These are phyloP conservation scores for Starmerella scarabaei DNA, from an alignment of 805 yeast species.

Conservation along the genomic window DNA sequence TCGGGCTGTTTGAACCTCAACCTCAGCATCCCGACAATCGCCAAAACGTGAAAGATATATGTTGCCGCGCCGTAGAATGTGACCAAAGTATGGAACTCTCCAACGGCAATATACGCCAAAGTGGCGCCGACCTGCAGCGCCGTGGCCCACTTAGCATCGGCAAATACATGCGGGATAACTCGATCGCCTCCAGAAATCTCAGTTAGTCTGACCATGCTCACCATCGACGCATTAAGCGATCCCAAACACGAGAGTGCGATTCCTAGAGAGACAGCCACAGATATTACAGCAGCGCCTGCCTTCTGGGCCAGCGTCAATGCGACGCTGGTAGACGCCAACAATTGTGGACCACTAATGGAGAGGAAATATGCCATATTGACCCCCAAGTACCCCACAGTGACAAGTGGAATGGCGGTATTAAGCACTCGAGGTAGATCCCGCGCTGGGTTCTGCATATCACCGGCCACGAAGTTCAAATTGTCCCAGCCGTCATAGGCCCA, in stretches of 20 bases:
- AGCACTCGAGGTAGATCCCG: constrained; percentile 30
- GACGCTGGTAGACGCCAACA: constrained; percentile 27
- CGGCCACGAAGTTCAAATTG: constrained; percentile 32
- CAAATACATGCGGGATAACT: constrained; percentile 25
- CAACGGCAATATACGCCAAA: constrained; percentile 25
- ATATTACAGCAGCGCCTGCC: constrained; percentile 23
- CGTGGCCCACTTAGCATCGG: constrained; percentile 21
- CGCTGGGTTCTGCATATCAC: constrained; percentile 30
- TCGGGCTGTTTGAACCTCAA: constrained; percentile 28
- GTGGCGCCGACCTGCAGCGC: constrained; percentile 26
- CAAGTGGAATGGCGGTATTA: constrained; percentile 31
- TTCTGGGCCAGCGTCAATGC: constrained; percentile 27
- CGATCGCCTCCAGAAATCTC: constrained; percentile 29
- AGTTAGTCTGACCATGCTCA: constrained; percentile 28
- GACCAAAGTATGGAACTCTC: constrained; percentile 29
- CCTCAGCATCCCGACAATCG: constrained; percentile 30
- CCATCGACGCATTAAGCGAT: constrained; percentile 31
- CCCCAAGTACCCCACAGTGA: constrained; percentile 27
- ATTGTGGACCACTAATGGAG: constrained; percentile 56
- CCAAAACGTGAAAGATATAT: constrained; percentile 26
- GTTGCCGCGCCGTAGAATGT: constrained; percentile 30
- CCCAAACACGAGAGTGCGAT: constrained; percentile 32
- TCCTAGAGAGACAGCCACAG: constrained; percentile 25
- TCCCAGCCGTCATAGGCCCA: constrained; percentile 39
- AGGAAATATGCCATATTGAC: constrained; percentile 39